Evolutionary conservation across 257 asterid species (phyloP).

Genomic region (Petunia secreta): DNA sequence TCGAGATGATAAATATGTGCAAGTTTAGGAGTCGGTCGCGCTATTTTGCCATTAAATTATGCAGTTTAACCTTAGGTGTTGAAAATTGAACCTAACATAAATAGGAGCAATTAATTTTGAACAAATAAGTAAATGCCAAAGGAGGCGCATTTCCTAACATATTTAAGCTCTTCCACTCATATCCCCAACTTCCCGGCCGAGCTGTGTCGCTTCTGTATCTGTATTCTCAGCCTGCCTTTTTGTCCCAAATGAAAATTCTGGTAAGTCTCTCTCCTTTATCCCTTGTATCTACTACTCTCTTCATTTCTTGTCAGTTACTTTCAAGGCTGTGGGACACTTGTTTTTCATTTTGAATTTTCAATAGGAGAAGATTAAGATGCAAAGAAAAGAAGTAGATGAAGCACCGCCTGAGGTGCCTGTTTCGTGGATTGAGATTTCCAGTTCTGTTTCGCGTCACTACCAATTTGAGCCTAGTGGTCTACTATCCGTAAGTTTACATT

Average conservation of each 20-base stretch:
- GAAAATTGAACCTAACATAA: no score
- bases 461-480: constrained; percentile 81
- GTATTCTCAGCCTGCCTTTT: neutral
- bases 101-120: no score
- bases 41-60: no score
- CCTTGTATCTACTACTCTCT: neutral
- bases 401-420: constrained; percentile 52
- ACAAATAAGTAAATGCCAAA: no score
- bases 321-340: neutral
- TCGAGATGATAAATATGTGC: no score
- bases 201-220: no score
- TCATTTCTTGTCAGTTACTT: neutral
- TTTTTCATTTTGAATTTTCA: constrained; percentile 20
- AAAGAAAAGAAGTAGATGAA: constrained; percentile 38
- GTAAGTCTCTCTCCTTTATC: neutral
- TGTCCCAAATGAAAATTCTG: neutral
- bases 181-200: neutral
- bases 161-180: neutral
- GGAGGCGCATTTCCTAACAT: no score
- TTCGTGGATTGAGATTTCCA: constrained; percentile 83
- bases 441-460: constrained; percentile 64
- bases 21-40: no score
- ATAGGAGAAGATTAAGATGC: constrained; percentile 67
- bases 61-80: no score
- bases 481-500: constrained; percentile 55